These are phyloP conservation scores for Avena insularis DNA, from an alignment of 176 grass and related monocot genomes.

Conservation along the genomic window DNA sequence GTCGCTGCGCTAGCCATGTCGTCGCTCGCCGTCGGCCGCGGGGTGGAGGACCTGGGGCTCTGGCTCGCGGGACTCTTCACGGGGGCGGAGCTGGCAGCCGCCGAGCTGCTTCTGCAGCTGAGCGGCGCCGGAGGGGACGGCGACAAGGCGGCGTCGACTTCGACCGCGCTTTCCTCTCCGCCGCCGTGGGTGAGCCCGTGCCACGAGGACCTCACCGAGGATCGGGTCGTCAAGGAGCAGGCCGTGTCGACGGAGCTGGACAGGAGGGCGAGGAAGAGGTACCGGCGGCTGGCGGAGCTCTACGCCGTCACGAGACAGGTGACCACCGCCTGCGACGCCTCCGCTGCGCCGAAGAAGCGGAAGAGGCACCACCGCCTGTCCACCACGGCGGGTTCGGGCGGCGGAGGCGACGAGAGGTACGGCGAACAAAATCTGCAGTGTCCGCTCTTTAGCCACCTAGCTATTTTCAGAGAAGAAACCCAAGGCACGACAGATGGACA, in stretches of 20 bases:
- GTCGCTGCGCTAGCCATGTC: background rate
- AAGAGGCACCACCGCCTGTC: background rate
- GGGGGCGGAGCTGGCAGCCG: slow-evolving; percentile 61
- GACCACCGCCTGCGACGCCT: background rate
- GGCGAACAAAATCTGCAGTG: no score
- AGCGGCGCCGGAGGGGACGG: slow-evolving; percentile 34
- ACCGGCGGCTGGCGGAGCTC: slow-evolving; percentile 55
- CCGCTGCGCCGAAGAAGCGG: background rate
- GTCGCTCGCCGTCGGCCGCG: background rate
- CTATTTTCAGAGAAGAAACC: no score
- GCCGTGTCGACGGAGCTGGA: slow-evolving; percentile 16
- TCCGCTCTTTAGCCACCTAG: no score
- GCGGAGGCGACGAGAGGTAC: background rate
- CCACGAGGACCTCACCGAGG: background rate
- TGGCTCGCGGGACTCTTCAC: slow-evolving; percentile 53
- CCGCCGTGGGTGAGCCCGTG: slow-evolving; percentile 47
- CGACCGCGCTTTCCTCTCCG: background rate
- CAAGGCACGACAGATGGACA: no score
- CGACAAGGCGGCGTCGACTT: background rate
- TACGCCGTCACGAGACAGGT: slow-evolving; percentile 48
- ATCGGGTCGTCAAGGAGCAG: background rate
- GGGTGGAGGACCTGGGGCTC: background rate
- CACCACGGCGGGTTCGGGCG: background rate
- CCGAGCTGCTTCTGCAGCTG: slow-evolving; percentile 70
- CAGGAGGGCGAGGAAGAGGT: slow-evolving; percentile 53